Evolutionary conservation across 2,329 filamentous ascomycete species (phyloP), one percentile per base, ranked within the genome.

Genomic region (Phaeoacremonium minimum): DNA sequence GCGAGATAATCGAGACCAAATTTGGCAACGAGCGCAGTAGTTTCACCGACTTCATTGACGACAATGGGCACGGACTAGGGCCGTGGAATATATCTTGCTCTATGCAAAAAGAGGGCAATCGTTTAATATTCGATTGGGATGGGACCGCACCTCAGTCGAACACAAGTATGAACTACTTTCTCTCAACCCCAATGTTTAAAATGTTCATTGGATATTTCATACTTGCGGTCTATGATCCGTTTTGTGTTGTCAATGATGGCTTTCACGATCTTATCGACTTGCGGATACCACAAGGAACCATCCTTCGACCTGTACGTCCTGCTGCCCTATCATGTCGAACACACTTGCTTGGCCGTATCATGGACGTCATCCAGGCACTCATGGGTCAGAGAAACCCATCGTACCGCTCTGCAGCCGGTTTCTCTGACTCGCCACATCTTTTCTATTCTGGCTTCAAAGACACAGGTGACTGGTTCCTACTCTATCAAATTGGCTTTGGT

Each of bases 401-500:
- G 0, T 70, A 69, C 47, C 61, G 64, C 11, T 66, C 67, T 6
- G 68, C 67, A 5, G 67, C 68, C 4, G 69, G 69, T 1, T 73
- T 73, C 48, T 69, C 64, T 12, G 68, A 72, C 46, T 69, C 64
- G 0, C 68, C 69, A 0, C 64, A 72, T 46, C 64, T 72, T 38
- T 71, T 71, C 51, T 71, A 70, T 47, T 68, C 64, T 1, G 68
- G 67, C 18, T 72, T 65, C 50, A 67, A 66, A 42, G 62, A 67
- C 1, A 49, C 61, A 9, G 68, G 67, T 5, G 65, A 69, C 34
- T 71, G 65, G 56, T 73, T 63, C 43, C 61, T 71, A 38, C 55
- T 73, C 1, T 72, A 69, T 42, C 67, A 71, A 39, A 72, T 73
- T 35, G 67, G 66, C 0, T 72, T 72, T 26, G 69, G 67, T 5